These are phyloP conservation scores for Chrysanthemum makinoi DNA, from an alignment of 129 eudicot species.

Conservation along the genomic window DNA sequence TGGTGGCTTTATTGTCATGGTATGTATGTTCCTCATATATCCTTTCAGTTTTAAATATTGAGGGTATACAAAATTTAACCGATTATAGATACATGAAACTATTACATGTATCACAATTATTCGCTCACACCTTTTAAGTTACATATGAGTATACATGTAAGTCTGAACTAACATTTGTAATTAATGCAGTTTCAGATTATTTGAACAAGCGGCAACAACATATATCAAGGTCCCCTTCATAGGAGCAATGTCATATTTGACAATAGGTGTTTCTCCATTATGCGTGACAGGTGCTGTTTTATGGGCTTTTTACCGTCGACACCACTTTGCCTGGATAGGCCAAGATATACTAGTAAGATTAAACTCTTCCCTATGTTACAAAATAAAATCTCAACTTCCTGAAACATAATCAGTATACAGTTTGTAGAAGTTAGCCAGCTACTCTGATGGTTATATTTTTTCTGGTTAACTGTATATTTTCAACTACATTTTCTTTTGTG, in stretches of 20 bases:
- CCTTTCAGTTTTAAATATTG: not conserved
- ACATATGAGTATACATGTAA: not conserved
- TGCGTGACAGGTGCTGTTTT: conserved; percentile 69
- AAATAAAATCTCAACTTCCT: conserved; percentile 2
- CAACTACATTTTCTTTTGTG: not conserved
- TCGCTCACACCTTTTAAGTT: not conserved
- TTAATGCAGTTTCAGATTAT: conserved; percentile 70
- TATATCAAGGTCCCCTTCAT: conserved; percentile 72
- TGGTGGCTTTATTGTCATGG: conserved; percentile 88
- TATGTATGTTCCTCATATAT: conserved; percentile 27
- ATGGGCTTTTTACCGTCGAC: conserved; percentile 83
- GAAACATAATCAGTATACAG: conserved; percentile 1
- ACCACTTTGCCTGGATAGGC: conserved; percentile 89
- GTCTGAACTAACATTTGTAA: conserved; percentile 27
- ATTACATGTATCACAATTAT: not conserved
- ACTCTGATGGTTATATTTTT: not conserved
- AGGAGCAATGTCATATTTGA: conserved; percentile 81
- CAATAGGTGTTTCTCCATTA: conserved; percentile 81
- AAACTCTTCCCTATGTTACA: not conserved
- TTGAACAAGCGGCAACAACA: conserved; percentile 69
- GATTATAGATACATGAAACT: not conserved
- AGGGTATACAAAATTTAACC: no score
- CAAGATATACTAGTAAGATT: conserved; percentile 96
- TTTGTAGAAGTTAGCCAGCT: not conserved
- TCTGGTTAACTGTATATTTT: not conserved